These are phyloP conservation scores for Eragrostis tef DNA, from an alignment of 202 grass and related monocot species.

Conservation along the genomic window DNA sequence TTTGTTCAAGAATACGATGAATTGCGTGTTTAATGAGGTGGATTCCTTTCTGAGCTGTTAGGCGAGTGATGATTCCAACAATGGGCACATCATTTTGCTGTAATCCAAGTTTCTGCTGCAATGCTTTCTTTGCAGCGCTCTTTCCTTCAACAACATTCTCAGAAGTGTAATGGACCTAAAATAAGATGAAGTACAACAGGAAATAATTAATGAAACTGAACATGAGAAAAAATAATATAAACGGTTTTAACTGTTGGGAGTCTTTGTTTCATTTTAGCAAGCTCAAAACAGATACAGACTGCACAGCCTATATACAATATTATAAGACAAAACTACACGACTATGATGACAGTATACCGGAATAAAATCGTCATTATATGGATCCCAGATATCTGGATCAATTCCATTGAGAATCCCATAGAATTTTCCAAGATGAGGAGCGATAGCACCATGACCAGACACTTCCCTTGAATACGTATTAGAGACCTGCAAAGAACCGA, in stretches of 20 bases:
- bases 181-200: slow-evolving; percentile 31
- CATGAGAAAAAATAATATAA: background rate
- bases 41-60: slow-evolving; percentile 93
- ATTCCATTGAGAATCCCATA: slow-evolving; percentile 90
- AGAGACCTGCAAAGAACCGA: slow-evolving; percentile 64
- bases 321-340: slow-evolving; percentile 26
- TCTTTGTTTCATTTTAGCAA: slow-evolving; percentile 24
- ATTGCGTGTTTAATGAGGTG: slow-evolving; percentile 93
- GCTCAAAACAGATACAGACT: background rate
- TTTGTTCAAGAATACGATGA: slow-evolving; percentile 57
- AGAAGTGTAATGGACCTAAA: slow-evolving; percentile 70
- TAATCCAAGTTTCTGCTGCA: slow-evolving; percentile 86
- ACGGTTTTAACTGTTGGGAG: background rate
- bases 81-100: slow-evolving; percentile 72
- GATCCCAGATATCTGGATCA: slow-evolving; percentile 97
- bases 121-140: slow-evolving; percentile 75
- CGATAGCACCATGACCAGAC: slow-evolving; percentile 71
- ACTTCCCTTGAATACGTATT: slow-evolving; percentile 89
- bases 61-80: slow-evolving; percentile 74
- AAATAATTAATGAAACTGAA: background rate
- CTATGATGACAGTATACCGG: slow-evolving; percentile 54
- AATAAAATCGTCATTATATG: slow-evolving; percentile 68
- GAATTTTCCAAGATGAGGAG: slow-evolving; percentile 85
- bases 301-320: background rate
- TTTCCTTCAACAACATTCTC: slow-evolving; percentile 86